Evolutionary conservation across 331 rosid genomes (phyloP).

Genomic region (Ulmus americana): DNA sequence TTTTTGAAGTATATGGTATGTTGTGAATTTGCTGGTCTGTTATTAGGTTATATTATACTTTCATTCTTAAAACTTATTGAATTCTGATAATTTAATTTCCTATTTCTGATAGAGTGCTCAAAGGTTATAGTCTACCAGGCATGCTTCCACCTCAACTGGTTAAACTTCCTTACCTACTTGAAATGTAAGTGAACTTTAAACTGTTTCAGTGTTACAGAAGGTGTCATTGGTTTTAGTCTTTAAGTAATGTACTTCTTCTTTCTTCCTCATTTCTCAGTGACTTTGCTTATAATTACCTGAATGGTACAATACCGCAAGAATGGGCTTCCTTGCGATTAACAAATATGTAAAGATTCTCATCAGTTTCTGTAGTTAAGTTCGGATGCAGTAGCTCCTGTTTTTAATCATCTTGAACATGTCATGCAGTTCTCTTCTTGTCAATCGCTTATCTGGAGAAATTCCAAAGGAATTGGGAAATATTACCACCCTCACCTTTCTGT

Average conservation of each 20-base stretch:
- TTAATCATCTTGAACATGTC: constrained; percentile 20
- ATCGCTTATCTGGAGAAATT: constrained; percentile 69
- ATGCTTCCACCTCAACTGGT: constrained; percentile 76
- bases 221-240: constrained; percentile 5
- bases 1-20: neutral
- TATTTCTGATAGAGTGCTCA: constrained; percentile 40
- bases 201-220: constrained; percentile 12
- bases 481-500: constrained; percentile 51
- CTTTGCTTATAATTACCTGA: constrained; percentile 59
- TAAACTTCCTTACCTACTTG: constrained; percentile 63
- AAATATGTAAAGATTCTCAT: constrained; percentile 39
- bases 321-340: constrained; percentile 58
- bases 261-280: constrained; percentile 39
- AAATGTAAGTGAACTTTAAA: constrained; percentile 45
- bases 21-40: neutral
- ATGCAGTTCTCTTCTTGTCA: constrained; percentile 61
- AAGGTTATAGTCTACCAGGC: constrained; percentile 57
- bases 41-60: neutral
- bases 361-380: constrained; percentile 10
- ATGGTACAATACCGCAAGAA: constrained; percentile 63
- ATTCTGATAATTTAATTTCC: constrained; percentile 7
- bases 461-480: constrained; percentile 65
- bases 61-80: constrained; percentile 1
- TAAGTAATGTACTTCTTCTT: constrained; percentile 4
- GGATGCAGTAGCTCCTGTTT: constrained; percentile 14